Evolutionary conservation across 176 grass and related monocot species (phyloP).

Genomic region (Rhynchospora tenuis): DNA sequence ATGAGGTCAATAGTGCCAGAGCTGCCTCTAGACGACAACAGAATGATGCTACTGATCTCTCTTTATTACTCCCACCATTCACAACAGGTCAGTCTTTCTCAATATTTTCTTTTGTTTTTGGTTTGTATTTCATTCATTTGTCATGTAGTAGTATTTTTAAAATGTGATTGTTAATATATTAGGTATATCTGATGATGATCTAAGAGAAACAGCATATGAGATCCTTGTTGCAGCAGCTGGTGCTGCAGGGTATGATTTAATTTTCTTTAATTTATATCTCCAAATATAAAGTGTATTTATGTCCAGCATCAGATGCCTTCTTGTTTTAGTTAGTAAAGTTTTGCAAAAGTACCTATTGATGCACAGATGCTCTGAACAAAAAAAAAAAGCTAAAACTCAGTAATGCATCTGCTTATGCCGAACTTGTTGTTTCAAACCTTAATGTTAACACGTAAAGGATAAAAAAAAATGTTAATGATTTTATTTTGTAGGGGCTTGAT

Average conservation of each 20-base stretch:
- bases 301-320: background rate
- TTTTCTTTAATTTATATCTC: conserved; percentile 7
- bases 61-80: conserved; percentile 49
- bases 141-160: background rate
- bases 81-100: conserved; percentile 50
- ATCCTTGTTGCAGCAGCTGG: conserved; percentile 91
- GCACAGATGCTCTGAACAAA: background rate
- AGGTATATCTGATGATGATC: conserved; percentile 92
- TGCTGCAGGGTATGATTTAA: conserved; percentile 69
- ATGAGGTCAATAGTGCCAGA: conserved; percentile 66
- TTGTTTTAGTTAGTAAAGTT: background rate
- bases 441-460: conserved; percentile 14
- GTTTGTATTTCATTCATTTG: background rate
- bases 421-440: background rate
- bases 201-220: conserved; percentile 98
- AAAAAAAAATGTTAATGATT: conserved; percentile 22
- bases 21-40: conserved; percentile 55
- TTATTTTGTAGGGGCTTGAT: conserved; percentile 63
- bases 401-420: background rate
- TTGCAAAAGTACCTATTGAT: background rate
- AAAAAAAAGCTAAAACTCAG: background rate
- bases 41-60: conserved; percentile 60
- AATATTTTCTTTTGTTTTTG: background rate
- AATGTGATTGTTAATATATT: conserved; percentile 31
- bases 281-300: background rate